A percentile compares a stretch with the other conserved stretches of the same genome.
These are phyloP conservation scores for Daedaleopsis nitida DNA, from an alignment of 768 basidiomycete species.

Conservation along the genomic window DNA sequence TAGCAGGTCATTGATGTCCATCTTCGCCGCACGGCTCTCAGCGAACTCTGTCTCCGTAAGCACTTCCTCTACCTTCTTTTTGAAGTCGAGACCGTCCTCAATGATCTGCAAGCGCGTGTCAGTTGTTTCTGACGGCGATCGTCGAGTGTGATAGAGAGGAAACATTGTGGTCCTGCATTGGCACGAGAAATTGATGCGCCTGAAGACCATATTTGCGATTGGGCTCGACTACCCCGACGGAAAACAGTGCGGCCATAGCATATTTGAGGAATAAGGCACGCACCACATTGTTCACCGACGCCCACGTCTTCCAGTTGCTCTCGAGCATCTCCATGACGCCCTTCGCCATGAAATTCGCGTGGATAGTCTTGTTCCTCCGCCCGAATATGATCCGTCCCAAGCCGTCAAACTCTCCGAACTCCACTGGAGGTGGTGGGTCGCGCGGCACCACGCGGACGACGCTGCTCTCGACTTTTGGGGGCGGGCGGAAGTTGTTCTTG, in stretches of 20 bases:
- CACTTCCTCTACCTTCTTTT: slow-evolving; percentile 69
- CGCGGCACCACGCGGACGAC: slow-evolving; percentile 90
- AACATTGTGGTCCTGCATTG: too few species aligned
- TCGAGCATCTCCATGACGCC: slow-evolving; percentile 95
- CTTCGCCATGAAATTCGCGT: slow-evolving; percentile 90
- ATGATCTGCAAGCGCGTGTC: slow-evolving; percentile 49
- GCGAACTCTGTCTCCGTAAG: slow-evolving; percentile 69
- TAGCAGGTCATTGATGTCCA: slow-evolving; percentile 89
- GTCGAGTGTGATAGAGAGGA: too few species aligned
- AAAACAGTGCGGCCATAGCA: too few species aligned
- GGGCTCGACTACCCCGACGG: too few species aligned
- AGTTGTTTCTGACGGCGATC: background rate
- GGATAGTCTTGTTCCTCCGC: slow-evolving; percentile 85
- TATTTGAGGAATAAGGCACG: slow-evolving; percentile 29
- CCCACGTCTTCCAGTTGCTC: slow-evolving; percentile 92
- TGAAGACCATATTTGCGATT: background rate
- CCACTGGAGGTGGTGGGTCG: slow-evolving; percentile 93
- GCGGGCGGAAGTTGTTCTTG: slow-evolving; percentile 96
- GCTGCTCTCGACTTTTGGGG: slow-evolving; percentile 91
- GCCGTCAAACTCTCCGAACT: slow-evolving; percentile 98
- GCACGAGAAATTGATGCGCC: too few species aligned
- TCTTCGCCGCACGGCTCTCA: slow-evolving; percentile 86
- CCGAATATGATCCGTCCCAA: slow-evolving; percentile 89
- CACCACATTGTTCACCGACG: slow-evolving; percentile 75
- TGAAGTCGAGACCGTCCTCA: slow-evolving; percentile 71